A percentile compares a stretch with the other conserved stretches of the same genome.
Evolutionary conservation across 139 green algal species (phyloP).

Genomic region (Coccomyxa sp.): DNA sequence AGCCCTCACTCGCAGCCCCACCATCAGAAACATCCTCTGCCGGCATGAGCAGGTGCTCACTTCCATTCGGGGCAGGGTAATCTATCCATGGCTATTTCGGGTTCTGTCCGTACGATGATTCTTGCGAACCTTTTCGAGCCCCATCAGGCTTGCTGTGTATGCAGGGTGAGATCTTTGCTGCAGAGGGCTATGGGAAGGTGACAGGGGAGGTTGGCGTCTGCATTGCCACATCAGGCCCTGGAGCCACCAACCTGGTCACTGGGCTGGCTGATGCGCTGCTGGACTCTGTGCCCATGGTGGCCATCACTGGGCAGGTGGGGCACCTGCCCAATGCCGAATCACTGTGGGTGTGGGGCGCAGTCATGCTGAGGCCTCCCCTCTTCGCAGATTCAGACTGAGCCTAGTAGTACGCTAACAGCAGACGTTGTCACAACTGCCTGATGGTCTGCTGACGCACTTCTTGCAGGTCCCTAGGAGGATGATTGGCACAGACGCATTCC

Average conservation of each 20-base stretch:
- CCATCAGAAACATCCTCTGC: constrained; percentile 94
- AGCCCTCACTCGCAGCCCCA: constrained; percentile 87
- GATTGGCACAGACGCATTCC: constrained; percentile 94
- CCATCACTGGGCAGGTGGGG: constrained; percentile 95
- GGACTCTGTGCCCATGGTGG: constrained; percentile 95
- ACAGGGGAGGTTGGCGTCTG: constrained; percentile 95
- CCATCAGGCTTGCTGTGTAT: too few relatives aligned
- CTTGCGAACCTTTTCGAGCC: too few relatives aligned
- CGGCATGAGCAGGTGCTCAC: constrained; percentile 89
- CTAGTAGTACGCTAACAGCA: too few relatives aligned
- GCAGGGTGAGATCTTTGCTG: constrained; percentile 98
- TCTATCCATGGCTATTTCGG: too few relatives aligned
- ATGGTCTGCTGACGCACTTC: not conserved
- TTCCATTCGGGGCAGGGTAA: too few relatives aligned
- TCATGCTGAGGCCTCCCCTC: not conserved
- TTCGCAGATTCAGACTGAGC: too few relatives aligned
- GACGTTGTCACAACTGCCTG: not conserved
- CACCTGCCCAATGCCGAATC: not conserved
- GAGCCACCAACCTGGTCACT: constrained; percentile 98
- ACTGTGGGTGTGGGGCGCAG: not conserved
- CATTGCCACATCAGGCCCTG: constrained; percentile 97
- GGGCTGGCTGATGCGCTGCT: constrained; percentile 97
- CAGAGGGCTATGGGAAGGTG: constrained; percentile 97
- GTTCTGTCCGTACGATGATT: too few relatives aligned
- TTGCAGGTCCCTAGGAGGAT: constrained; percentile 73